phyloP scores from a whole-genome alignment of 164 flowering plant genomes.

The Stephania japonica region DNA sequence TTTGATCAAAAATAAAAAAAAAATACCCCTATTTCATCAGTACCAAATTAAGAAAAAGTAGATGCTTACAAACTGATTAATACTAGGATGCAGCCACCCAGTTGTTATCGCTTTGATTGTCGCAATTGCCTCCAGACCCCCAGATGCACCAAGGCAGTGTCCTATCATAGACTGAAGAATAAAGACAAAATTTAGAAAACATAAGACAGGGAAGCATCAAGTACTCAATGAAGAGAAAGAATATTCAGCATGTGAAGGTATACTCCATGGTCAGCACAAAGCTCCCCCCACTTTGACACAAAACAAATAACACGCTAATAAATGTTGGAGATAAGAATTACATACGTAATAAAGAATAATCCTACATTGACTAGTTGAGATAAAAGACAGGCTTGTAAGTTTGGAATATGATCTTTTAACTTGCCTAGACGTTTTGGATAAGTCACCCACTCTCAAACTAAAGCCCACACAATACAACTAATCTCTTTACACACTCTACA shows the following conservation, averaged over 20 bases:
- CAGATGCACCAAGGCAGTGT: constrained; percentile 95
- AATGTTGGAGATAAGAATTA: too few relatives aligned
- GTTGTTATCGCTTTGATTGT: constrained; percentile 80
- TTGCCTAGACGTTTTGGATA: too few relatives aligned
- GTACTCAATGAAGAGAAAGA: not conserved
- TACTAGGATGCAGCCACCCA: constrained; percentile 91
- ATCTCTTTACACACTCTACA: too few relatives aligned
- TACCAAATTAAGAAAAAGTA: not conserved
- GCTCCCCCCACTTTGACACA: not conserved
- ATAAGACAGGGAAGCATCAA: not conserved
- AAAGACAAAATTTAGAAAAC: not conserved
- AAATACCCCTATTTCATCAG: too few relatives aligned
- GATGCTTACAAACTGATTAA: constrained; percentile 76
- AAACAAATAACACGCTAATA: too few relatives aligned
- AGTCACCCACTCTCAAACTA: too few relatives aligned
- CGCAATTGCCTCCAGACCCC: constrained; percentile 94
- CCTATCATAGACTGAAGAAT: constrained; percentile 85
- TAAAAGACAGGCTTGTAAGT: too few relatives aligned
- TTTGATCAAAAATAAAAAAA: too few relatives aligned
- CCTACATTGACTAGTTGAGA: too few relatives aligned
- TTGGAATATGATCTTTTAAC: too few relatives aligned
- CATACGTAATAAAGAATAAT: too few relatives aligned
- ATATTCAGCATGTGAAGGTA: not conserved
- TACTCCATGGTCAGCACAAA: not conserved
- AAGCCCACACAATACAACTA: too few relatives aligned